A percentile compares a stretch with the other conserved stretches of the same genome.
Evolutionary conservation across 2,329 filamentous ascomycete species (phyloP).

Genomic region (Pseudofabraea citricarpa): DNA sequence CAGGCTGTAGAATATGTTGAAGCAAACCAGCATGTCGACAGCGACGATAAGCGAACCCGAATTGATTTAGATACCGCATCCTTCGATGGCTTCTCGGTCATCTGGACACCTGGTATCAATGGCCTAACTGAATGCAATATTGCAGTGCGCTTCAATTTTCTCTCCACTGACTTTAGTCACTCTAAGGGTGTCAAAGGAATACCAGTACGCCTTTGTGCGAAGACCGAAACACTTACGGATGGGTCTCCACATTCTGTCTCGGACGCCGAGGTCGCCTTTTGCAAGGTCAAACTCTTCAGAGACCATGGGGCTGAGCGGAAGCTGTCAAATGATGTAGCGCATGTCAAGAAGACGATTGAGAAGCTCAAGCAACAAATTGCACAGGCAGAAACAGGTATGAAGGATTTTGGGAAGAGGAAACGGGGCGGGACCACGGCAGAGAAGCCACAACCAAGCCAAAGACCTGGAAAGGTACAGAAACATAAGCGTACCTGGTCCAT

Average conservation of each 20-base stretch:
- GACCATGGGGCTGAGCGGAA: constrained; percentile 96
- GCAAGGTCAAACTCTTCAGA: constrained; percentile 95
- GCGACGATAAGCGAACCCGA: constrained; percentile 61
- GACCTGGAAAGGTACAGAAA: constrained; percentile 79
- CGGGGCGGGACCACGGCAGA: constrained; percentile 41
- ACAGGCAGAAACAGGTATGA: constrained; percentile 65
- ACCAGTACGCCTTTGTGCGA: constrained; percentile 85
- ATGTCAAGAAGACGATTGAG: constrained; percentile 95
- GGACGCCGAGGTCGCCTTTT: constrained; percentile 76
- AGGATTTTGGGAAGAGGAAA: constrained; percentile 63
- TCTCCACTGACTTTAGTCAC: constrained; percentile 97
- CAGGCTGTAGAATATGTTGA: constrained; percentile 95
- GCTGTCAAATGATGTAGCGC: constrained; percentile 87
- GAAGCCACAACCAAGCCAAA: constrained; percentile 40
- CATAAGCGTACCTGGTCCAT: constrained; percentile 96
- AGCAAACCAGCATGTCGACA: constrained; percentile 51
- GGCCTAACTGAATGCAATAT: constrained; percentile 74
- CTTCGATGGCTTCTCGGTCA: constrained; percentile 90
- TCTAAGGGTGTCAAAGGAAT: constrained; percentile 99
- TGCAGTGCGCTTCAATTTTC: constrained; percentile 93
- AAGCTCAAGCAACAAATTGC: constrained; percentile 92
- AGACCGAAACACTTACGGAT: constrained; percentile 66
- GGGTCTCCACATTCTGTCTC: constrained; percentile 43
- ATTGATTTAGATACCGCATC: constrained; percentile 72
- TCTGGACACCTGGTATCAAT: constrained; percentile 73